Evolutionary conservation across 495 filamentous ascomycete genomes (phyloP), one percentile per base, ranked within the genome.

Genomic region (Polyplosphaeria fusca): DNA sequence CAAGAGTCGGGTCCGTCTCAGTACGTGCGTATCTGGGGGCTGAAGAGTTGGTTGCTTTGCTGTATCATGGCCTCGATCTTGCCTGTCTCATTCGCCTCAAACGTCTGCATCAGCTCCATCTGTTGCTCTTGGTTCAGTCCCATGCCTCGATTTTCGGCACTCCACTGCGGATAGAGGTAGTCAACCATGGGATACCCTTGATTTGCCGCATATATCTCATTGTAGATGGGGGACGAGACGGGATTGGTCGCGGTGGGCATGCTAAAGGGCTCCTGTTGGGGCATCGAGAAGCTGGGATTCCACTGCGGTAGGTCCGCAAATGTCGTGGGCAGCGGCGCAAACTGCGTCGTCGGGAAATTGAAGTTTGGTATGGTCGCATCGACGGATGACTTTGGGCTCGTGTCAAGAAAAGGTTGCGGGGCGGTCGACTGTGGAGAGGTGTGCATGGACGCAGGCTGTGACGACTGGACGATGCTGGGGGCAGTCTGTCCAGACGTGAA

Each of bases 91-190:
- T 67, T 58, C 0, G 67, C 70, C 52, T 73, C 70, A 26, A 75
- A 63, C 9, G 16, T 57, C 11, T 70, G 64, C 63, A 75, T 69
- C n/a, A 75, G 60, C 55, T 74, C 69, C 47, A 67, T 52, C 43
- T 74, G 72, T 46, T 75, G 71, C 25, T 61, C 53, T 16, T 67
- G 63, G 30, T 62, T 73, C 38, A 75, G 49, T 14, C 72, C 70
- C 30, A 52, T 62, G 37, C 63, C 44, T 54, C 56, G 27, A 16
- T 26, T 41, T n/a, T 66, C 63, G 1, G 37, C 24, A 25, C 53
- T 66, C 63, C 63, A 66, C 39, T 58, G 52, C 7, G 54, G 52
- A 53, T 61, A 64, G 4, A 65, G 57, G 32, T 65, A 65, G 28
- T 65, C 62, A 3, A 35, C 42, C 52, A 65, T 58, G 3, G 62